Base-by-base conservation (phyloP, 331 rosid genomes). In the Saraca asoca region DNA sequence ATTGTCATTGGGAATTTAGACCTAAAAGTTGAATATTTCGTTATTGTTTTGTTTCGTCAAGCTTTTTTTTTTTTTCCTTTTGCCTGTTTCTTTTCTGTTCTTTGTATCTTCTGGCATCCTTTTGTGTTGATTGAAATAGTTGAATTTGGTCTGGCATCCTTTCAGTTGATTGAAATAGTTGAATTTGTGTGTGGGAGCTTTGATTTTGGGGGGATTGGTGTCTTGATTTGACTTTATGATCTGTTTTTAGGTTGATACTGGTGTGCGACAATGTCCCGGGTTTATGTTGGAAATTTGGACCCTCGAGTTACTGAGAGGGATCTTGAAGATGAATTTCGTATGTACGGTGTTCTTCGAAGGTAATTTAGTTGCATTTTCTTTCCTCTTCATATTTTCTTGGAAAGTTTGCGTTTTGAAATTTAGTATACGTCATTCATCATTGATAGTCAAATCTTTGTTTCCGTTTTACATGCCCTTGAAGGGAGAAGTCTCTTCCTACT, bases 271-370 rank as follows among this genome's bases (percentile, higher is more conserved):
- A 89, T 89, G 96, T 53, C 98, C 67, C 86, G 98, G 49, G 83
- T 93, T 80, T 93, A 87, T 53, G 78, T 93, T 60, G 98, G 96
- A 51, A 89, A 93, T 80, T 72, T 93, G 86, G 96, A 93, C 68
- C 90, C 95, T 76, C 91, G 94, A 44, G 95, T 85, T 68, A 44
- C 81, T 39, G 98, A 93, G 77, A 89, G 96, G 84, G 98, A 89
- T 5, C 82, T 93, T 10, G 98, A 93, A 84, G 98, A 87, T 60
- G 96, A 93, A 54, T 93, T 89, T 70, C 90, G 95, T 60, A 65
- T 90, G 69, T 93, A 71, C 69, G 96, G 98, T 33, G 96, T 93
- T 77, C 95, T 92, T 15, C 86, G 88, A 58, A 93, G 95, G 98
- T 89, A 46, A 71, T 64, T 73, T 5, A 16, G 12, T 71, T 51